phyloP scores from a whole-genome alignment of 2,329 filamentous ascomycete genomes.

The Orbilia blumenaviensis region DNA sequence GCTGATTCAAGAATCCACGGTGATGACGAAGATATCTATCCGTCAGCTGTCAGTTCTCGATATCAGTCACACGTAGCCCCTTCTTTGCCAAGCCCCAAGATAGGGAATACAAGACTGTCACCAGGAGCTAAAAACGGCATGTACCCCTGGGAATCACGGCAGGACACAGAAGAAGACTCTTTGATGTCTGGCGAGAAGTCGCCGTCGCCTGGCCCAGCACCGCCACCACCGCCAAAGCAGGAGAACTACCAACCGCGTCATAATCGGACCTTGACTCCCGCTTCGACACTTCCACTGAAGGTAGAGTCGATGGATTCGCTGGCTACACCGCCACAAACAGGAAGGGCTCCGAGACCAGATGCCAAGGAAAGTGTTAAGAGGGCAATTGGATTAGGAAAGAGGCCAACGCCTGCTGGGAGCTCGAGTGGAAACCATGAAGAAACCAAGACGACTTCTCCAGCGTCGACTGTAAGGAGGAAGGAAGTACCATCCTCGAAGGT shows the following conservation, averaged over 20 bases:
- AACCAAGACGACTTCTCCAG: slow-evolving; percentile 19
- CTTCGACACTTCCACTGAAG: slow-evolving; percentile 30
- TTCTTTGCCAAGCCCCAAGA: slow-evolving; percentile 43
- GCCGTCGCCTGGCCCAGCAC: slow-evolving; percentile 33
- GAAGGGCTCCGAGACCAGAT: slow-evolving; percentile 32
- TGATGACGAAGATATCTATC: slow-evolving; percentile 51
- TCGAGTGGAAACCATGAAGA: slow-evolving; percentile 30
- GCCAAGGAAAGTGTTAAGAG: slow-evolving; percentile 24
- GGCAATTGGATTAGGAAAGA: slow-evolving; percentile 10
- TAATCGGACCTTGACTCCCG: slow-evolving; percentile 43
- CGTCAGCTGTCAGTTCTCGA: slow-evolving; percentile 30
- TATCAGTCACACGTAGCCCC: slow-evolving; percentile 27
- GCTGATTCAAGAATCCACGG: slow-evolving; percentile 48
- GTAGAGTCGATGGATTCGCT: slow-evolving; percentile 41
- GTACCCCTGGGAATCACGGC: slow-evolving; percentile 51
- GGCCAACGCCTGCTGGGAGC: slow-evolving; percentile 20
- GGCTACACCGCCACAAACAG: slow-evolving; percentile 38
- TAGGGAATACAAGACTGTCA: slow-evolving; percentile 29
- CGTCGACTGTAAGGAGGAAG: slow-evolving; percentile 35
- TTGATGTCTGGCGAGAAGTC: slow-evolving; percentile 46
- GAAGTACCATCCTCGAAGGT: slow-evolving; percentile 17
- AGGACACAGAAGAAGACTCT: slow-evolving; percentile 44
- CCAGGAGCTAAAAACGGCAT: slow-evolving; percentile 45
- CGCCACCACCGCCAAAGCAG: slow-evolving; percentile 44
- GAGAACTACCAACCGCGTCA: slow-evolving; percentile 37